A percentile compares a stretch with the other conserved stretches of the same genome.
Evolutionary conservation across 768 basidiomycete species (phyloP).

Genomic region (Leccinum rimulosum): DNA sequence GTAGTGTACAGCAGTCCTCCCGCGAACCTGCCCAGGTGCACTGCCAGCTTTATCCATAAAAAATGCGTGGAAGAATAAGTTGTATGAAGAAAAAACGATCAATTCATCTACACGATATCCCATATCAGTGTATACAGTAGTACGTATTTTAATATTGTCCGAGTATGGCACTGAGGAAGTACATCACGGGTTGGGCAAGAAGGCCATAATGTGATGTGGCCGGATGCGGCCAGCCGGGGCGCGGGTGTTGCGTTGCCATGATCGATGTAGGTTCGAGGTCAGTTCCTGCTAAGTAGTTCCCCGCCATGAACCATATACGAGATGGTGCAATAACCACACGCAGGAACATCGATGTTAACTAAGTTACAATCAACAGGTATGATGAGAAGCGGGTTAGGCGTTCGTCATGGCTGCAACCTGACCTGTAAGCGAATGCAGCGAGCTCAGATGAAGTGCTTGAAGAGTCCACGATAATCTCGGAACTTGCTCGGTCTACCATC

Average conservation of each 20-base stretch:
- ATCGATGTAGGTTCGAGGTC: not conserved
- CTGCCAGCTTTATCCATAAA: not conserved
- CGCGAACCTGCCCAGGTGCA: conserved; percentile 17
- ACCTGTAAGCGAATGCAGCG: not conserved
- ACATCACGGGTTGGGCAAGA: too few relatives aligned
- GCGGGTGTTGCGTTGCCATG: too few relatives aligned
- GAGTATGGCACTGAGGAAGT: not conserved
- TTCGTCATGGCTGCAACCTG: not conserved
- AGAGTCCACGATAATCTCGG: not conserved
- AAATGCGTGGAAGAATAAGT: not conserved
- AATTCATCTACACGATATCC: not conserved
- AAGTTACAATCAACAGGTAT: not conserved
- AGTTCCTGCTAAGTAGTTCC: not conserved
- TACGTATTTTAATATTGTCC: not conserved
- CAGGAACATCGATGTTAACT: not conserved
- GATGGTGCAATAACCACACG: not conserved
- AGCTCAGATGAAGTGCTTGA: not conserved
- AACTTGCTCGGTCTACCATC: not conserved
- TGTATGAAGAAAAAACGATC: not conserved
- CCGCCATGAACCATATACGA: not conserved
- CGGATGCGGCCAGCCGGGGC: too few relatives aligned
- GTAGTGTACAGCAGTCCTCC: conserved; percentile 1
- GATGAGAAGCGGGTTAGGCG: not conserved
- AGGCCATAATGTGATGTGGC: too few relatives aligned
- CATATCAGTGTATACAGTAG: not conserved